Percentiles rank a stretch among this genome's conserved stretches.
Conservation (phyloP, 2,329 filamentous ascomycete genomes). For the Cephalotrichum gorgonifer region DNA sequence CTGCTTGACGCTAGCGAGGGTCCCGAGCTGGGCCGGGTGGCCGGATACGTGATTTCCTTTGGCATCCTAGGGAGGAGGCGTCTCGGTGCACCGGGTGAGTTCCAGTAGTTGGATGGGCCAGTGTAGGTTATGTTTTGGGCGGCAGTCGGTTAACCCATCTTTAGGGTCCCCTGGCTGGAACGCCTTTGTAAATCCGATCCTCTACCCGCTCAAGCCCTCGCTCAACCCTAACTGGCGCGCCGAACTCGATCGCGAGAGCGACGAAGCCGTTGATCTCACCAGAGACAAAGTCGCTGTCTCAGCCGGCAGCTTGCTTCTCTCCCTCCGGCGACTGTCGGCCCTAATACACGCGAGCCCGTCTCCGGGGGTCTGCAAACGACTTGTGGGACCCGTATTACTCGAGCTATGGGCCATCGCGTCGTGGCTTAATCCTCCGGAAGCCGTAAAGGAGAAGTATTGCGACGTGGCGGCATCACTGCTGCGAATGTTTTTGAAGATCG, state of each 20-base stretch:
- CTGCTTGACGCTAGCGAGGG: conserved; percentile 53
- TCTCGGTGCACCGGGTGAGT: conserved; percentile 49
- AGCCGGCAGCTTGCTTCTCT: conserved; percentile 33
- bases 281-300: conserved; percentile 32
- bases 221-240: conserved; percentile 8
- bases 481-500: conserved; percentile 46
- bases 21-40: conserved; percentile 45
- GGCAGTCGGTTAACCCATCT: not conserved
- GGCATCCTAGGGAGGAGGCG: conserved; percentile 55
- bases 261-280: conserved; percentile 35
- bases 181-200: conserved; percentile 47
- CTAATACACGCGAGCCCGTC: conserved; percentile 56
- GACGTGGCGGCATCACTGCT: conserved; percentile 39
- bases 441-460: conserved; percentile 27
- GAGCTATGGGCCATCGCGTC: conserved; percentile 54
- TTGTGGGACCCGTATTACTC: conserved; percentile 47
- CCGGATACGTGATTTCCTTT: conserved; percentile 53
- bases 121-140: not conserved
- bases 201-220: conserved; percentile 39
- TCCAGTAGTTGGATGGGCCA: not conserved
- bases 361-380: conserved; percentile 50
- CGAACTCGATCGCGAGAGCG: conserved; percentile 14
- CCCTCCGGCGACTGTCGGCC: conserved; percentile 43
- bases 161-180: conserved; percentile 50
- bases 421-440: conserved; percentile 27